Conservation (phyloP, 73 alveolate species). For the Paramecium sonneborni region DNA sequence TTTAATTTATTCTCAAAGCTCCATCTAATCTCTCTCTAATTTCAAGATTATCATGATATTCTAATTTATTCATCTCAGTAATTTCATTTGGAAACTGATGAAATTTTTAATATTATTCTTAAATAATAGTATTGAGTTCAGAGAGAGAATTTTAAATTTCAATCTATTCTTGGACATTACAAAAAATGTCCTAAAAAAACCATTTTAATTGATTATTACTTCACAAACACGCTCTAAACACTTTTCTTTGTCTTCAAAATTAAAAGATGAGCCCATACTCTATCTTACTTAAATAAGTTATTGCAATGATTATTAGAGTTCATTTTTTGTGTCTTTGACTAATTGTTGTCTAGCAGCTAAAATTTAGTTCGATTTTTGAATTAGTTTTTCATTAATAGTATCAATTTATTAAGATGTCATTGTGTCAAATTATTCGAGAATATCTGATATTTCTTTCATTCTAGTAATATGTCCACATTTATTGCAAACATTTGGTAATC, state of each 20-base stretch:
- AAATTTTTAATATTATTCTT: background rate
- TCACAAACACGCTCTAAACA: constrained; percentile 17
- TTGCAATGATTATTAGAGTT: background rate
- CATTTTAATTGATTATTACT: background rate
- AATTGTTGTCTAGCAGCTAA: background rate
- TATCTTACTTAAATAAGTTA: background rate
- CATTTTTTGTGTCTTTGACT: background rate
- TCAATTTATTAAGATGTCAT: background rate
- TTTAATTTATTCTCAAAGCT: background rate
- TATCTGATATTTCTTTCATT: constrained; percentile 12
- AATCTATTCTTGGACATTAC: background rate
- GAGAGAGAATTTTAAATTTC: background rate
- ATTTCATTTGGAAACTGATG: background rate
- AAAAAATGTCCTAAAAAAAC: background rate
- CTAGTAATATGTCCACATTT: background rate
- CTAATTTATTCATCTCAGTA: background rate
- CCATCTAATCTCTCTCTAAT: background rate
- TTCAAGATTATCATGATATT: background rate
- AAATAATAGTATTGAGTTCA: background rate
- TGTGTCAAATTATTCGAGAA: background rate
- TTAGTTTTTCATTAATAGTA: background rate
- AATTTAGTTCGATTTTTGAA: background rate
- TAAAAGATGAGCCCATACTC: background rate
- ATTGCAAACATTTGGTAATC: constrained; percentile 8
- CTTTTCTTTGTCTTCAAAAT: background rate